Conservation (phyloP, 768 basidiomycete genomes). For the Imleria badia region DNA sequence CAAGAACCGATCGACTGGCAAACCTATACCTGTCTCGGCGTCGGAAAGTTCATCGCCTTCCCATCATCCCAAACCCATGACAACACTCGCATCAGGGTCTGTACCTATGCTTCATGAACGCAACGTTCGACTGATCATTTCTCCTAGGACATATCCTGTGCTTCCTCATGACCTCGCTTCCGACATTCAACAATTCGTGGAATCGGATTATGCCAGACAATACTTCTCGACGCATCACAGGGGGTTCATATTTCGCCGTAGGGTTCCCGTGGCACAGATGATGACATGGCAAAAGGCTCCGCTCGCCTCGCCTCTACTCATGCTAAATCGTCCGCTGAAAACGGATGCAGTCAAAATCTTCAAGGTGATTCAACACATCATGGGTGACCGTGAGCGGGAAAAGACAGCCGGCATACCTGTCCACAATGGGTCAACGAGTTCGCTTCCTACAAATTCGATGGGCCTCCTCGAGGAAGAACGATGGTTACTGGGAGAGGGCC, state of each 20-base stretch:
- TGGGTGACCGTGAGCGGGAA: conserved; percentile 88
- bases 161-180: conserved; percentile 78
- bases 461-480: conserved; percentile 79
- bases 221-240: conserved; percentile 92
- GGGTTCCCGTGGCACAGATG: conserved; percentile 79
- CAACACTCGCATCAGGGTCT: conserved; percentile 66
- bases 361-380: conserved; percentile 87
- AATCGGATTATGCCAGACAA: conserved; percentile 79
- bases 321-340: conserved; percentile 60
- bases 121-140: conserved; percentile 10
- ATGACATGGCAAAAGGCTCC: conserved; percentile 91
- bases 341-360: conserved; percentile 84
- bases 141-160: conserved; percentile 65
- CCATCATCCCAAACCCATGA: conserved; percentile 29
- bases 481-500: conserved; percentile 80
- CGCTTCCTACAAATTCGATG: conserved; percentile 41
- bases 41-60: conserved; percentile 27
- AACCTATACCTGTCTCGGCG: conserved; percentile 60
- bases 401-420: conserved; percentile 50
- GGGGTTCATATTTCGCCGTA: conserved; percentile 82
- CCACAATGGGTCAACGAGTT: conserved; percentile 42
- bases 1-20: conserved; percentile 57
- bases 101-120: conserved; percentile 20
- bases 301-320: conserved; percentile 71
- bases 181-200: conserved; percentile 85